phyloP scores from a whole-genome alignment of 495 filamentous ascomycete species.

The Penicillium diatomitis region DNA sequence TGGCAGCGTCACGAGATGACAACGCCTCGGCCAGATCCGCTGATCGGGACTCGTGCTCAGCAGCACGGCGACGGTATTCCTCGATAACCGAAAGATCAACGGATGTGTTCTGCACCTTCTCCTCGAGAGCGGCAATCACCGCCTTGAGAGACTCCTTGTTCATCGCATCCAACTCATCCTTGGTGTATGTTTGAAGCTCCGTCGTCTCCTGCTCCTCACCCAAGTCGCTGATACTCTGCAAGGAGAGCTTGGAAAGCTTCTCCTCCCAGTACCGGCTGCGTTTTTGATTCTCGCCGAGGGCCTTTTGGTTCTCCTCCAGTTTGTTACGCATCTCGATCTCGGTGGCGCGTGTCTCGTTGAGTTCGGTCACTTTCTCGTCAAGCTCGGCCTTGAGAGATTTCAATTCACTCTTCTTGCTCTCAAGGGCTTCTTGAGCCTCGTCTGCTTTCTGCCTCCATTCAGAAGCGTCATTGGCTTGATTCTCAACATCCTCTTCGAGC shows the following conservation, averaged over 20 bases:
- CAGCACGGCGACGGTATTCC: slow-evolving; percentile 84
- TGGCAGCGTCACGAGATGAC: slow-evolving; percentile 68
- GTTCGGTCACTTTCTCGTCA: slow-evolving; percentile 73
- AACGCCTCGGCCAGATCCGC: slow-evolving; percentile 72
- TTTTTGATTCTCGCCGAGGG: slow-evolving; percentile 77
- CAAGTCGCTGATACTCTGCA: slow-evolving; percentile 72
- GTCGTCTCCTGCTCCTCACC: slow-evolving; percentile 44
- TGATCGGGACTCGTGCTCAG: slow-evolving; percentile 75
- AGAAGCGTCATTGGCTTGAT: slow-evolving; percentile 65
- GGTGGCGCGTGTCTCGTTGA: slow-evolving; percentile 80
- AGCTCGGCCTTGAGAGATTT: slow-evolving; percentile 71
- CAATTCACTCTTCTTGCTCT: slow-evolving; percentile 72
- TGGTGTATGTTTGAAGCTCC: slow-evolving; percentile 70
- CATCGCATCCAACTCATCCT: slow-evolving; percentile 89
- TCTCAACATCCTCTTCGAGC: slow-evolving; percentile 64
- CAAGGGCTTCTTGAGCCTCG: slow-evolving; percentile 73
- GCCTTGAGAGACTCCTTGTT: slow-evolving; percentile 77
- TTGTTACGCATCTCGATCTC: slow-evolving; percentile 99
- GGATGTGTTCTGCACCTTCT: slow-evolving; percentile 80
- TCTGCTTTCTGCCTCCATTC: slow-evolving; percentile 66
- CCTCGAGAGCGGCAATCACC: slow-evolving; percentile 82
- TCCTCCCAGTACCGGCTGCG: slow-evolving; percentile 77
- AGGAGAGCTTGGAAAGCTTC: slow-evolving; percentile 64
- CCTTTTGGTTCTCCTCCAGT: slow-evolving; percentile 88
- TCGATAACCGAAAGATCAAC: slow-evolving; percentile 87